Evolutionary conservation across 192 early-diverging fungal genomes (phyloP).

Genomic region (Spizellomyces sp.): DNA sequence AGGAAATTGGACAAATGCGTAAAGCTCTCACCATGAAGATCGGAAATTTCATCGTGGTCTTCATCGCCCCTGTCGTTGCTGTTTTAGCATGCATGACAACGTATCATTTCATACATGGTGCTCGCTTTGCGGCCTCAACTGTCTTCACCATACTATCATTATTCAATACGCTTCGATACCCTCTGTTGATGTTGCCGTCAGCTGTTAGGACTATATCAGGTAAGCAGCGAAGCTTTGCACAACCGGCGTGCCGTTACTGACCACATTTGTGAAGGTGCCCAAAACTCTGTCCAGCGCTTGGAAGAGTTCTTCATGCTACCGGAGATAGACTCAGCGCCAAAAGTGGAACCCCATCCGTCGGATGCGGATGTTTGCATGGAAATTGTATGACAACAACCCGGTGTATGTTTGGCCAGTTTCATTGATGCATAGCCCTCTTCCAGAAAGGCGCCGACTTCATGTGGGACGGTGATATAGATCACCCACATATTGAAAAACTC

Average conservation of each 20-base stretch:
- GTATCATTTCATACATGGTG: slow-evolving; percentile 23
- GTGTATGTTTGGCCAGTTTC: background rate
- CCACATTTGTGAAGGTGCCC: background rate
- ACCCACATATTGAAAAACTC: slow-evolving; percentile 50
- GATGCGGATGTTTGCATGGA: slow-evolving; percentile 39
- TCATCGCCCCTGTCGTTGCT: slow-evolving; percentile 62
- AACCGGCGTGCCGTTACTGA: no score
- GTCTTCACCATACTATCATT: slow-evolving; percentile 67
- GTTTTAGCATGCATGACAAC: slow-evolving; percentile 43
- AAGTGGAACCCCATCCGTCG: background rate
- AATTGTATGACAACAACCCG: slow-evolving; percentile 22
- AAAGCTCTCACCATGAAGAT: slow-evolving; percentile 57
- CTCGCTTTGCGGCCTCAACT: slow-evolving; percentile 33
- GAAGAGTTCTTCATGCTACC: slow-evolving; percentile 61
- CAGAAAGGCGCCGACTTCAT: slow-evolving; percentile 45
- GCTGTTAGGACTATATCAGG: slow-evolving; percentile 59
- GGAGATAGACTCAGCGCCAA: slow-evolving; percentile 51
- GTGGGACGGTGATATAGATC: slow-evolving; percentile 56
- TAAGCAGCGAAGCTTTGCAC: slow-evolving; percentile 14
- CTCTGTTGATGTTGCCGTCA: slow-evolving; percentile 65
- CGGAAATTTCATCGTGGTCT: slow-evolving; percentile 61
- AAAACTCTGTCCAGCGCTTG: slow-evolving; percentile 54
- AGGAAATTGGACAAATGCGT: slow-evolving; percentile 58
- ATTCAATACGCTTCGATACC: slow-evolving; percentile 74
- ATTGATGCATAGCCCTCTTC: background rate